Conservation (phyloP, 1,284 basidiomycete genomes). For the Rhodotorula sp. region DNA sequence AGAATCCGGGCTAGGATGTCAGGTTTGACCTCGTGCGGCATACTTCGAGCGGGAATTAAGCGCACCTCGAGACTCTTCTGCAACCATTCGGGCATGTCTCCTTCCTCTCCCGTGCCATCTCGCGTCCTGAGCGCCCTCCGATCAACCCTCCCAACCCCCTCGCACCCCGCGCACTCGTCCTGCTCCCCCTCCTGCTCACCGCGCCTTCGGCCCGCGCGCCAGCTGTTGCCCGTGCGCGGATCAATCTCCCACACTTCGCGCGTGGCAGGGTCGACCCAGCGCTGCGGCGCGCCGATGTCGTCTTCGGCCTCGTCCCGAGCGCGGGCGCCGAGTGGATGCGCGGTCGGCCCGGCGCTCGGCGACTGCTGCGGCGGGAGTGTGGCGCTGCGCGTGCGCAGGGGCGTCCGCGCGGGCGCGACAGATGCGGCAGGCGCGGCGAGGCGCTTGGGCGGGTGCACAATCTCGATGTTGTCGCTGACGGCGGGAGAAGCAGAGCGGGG, state of each 20-base stretch:
- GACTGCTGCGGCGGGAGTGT: background rate
- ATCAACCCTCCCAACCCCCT: slow-evolving; percentile 9
- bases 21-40: background rate
- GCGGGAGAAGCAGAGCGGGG: background rate
- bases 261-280: slow-evolving; percentile 65
- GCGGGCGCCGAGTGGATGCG: background rate
- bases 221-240: slow-evolving; percentile 43
- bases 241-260: slow-evolving; percentile 51
- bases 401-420: background rate
- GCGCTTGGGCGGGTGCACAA: background rate
- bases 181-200: background rate
- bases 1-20: background rate
- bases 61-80: slow-evolving; percentile 57
- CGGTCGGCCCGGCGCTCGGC: background rate
- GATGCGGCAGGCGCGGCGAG: background rate
- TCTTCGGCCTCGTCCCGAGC: background rate
- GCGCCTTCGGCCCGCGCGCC: slow-evolving; percentile 1
- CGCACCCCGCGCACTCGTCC: background rate
- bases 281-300: background rate
- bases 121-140: slow-evolving; percentile 2
- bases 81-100: slow-evolving; percentile 59
- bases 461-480: background rate
- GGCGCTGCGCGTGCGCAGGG: background rate
- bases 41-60: rapidly evolving
- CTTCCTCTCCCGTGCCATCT: background rate